Percentiles rank a stretch among this genome's conserved stretches.
Evolutionary conservation across 2,329 filamentous ascomycete species (phyloP).

Genomic region (Canariomyces notabilis): DNA sequence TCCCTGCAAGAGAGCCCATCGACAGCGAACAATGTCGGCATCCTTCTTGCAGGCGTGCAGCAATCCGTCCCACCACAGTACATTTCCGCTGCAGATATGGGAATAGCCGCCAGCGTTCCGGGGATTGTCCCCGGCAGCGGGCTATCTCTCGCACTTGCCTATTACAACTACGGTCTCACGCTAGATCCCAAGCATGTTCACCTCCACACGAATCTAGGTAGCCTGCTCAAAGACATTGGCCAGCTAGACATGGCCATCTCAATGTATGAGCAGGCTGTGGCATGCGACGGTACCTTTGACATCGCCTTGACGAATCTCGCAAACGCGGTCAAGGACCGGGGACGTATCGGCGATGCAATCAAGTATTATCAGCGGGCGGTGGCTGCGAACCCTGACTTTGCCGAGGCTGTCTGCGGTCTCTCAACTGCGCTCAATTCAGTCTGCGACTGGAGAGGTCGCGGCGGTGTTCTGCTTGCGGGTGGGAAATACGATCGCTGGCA

Average conservation of each 20-base stretch:
- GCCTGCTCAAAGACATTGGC: constrained; percentile 91
- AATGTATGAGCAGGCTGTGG: constrained; percentile 95
- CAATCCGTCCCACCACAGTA: constrained; percentile 47
- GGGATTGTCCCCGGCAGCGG: constrained; percentile 83
- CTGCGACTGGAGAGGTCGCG: constrained; percentile 87
- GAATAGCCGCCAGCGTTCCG: constrained; percentile 50
- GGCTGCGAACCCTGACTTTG: constrained; percentile 86
- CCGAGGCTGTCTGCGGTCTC: constrained; percentile 92
- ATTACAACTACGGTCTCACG: constrained; percentile 89
- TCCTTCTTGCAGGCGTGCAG: constrained; percentile 90
- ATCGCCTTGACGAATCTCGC: constrained; percentile 95
- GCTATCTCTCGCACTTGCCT: constrained; percentile 78
- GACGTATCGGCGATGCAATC: constrained; percentile 87
- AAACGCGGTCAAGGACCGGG: constrained; percentile 96
- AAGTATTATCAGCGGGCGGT: constrained; percentile 87
- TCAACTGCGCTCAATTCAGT: constrained; percentile 95
- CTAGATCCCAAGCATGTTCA: constrained; percentile 89
- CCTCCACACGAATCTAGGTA: constrained; percentile 93
- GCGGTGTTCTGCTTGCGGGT: constrained; percentile 70
- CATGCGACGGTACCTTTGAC: constrained; percentile 90
- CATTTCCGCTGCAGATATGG: constrained; percentile 22
- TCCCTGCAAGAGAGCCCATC: constrained; percentile 94
- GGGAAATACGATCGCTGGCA: constrained; percentile 87
- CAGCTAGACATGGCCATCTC: constrained; percentile 86
- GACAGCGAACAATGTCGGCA: constrained; percentile 96